Base-by-base conservation (phyloP, 2,329 filamentous ascomycete species). In the Botrytis fragariae region DNA sequence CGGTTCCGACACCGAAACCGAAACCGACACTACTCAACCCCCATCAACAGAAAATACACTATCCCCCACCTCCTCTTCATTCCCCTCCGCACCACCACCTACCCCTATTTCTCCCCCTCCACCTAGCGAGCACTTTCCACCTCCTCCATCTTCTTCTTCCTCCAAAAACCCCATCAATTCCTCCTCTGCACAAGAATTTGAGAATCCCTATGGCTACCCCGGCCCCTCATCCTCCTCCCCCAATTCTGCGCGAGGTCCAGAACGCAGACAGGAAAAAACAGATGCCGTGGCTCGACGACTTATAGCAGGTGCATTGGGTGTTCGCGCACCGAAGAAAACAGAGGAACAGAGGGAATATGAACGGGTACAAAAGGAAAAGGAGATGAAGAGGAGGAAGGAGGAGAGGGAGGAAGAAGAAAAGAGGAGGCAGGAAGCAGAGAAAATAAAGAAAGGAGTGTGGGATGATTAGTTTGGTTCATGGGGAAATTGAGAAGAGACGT, bases 341-440 rank as follows among this genome's bases (percentile, higher is more conserved):
- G 94, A 97, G 75, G 95, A 98, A 83, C 93, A 97, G 86, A 88
- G 87, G 78, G 93, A 93, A 71, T 98, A 96, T 81, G 95, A 98
- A 79, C 89, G 87, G 77, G 91, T 93, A 1, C 85, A 96, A 74
- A 90, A 91, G 78, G 93, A 97, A 83, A 93, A 95, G 83, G 95
- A 97, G 86, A 90, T 90, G 79, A 94, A 90, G 85, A 88, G 89
- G 78, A 85, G 90, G 74, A 92, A 95, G 73, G 88, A 89, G 78
- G 93, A 95, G 82, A 90, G 86, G 80, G 88, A 89, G 73, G 89
- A 90, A 82, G 88, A 84, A 77, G 83, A 84, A 76, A 86, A 84
- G 78, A 87, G 87, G 76, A 89, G 89, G 79, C 88, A 91, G 79
- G 89, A 89, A 48, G 85, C 85, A 63, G 92, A 95, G 81, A 89